These are phyloP conservation scores for Lathyrus oleraceus DNA, from an alignment of 306 rosid species.

Conservation along the genomic window DNA sequence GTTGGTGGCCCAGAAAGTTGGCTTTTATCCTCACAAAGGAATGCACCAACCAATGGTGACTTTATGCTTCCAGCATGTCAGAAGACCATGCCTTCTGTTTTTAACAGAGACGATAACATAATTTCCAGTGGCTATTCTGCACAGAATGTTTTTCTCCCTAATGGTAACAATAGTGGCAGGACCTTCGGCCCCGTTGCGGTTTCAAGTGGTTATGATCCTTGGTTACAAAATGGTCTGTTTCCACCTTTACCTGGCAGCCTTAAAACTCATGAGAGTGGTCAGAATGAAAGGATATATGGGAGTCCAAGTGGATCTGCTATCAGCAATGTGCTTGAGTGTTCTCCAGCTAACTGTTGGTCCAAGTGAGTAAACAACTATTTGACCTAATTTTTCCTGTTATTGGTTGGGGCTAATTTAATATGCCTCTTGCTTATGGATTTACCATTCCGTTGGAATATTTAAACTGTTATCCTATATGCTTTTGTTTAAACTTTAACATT, in stretches of 20 bases:
- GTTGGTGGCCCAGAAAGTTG: constrained; percentile 80
- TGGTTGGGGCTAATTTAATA: background rate
- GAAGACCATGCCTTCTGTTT: constrained; percentile 63
- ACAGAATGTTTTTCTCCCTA: constrained; percentile 63
- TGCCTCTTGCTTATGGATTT: constrained; percentile 27
- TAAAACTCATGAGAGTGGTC: constrained; percentile 59
- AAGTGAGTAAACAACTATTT: constrained; percentile 62
- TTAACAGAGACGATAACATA: constrained; percentile 66
- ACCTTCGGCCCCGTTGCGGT: constrained; percentile 58
- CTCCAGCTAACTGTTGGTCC: constrained; percentile 69
- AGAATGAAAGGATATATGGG: constrained; percentile 64
- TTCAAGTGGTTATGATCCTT: constrained; percentile 71
- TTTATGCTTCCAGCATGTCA: constrained; percentile 65
- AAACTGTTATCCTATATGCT: background rate
- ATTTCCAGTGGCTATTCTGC: constrained; percentile 61
- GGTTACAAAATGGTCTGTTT: constrained; percentile 66
- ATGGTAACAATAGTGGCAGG: constrained; percentile 67
- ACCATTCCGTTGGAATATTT: constrained; percentile 5
- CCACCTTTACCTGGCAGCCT: constrained; percentile 66
- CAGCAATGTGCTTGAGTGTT: constrained; percentile 59
- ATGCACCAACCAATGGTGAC: constrained; percentile 62
- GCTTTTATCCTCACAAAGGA: constrained; percentile 67
- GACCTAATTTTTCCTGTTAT: constrained; percentile 10
- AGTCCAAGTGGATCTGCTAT: constrained; percentile 57
- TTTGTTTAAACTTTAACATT: background rate